A percentile compares a stretch with the other conserved stretches of the same genome.
phyloP scores from a whole-genome alignment of 2,329 filamentous ascomycete genomes.

The Apiospora koreana region DNA sequence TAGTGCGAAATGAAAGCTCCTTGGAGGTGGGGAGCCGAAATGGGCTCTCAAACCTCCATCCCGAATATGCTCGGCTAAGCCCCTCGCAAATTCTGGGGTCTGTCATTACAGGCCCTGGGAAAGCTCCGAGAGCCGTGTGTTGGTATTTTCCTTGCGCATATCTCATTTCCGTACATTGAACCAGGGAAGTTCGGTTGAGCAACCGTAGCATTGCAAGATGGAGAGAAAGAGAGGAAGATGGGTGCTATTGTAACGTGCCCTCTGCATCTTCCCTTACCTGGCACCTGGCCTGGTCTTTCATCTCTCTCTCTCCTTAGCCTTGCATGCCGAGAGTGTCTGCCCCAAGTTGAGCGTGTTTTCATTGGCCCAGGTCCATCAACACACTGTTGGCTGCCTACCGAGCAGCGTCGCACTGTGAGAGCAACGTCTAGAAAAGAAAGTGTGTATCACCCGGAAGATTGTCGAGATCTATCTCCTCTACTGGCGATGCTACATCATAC shows the following conservation, averaged over 20 bases:
- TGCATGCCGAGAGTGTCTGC: neutral
- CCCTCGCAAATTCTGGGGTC: constrained; percentile 2
- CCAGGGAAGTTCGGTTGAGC: neutral
- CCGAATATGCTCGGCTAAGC: neutral
- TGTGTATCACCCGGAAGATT: constrained; percentile 3
- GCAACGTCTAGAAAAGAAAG: neutral
- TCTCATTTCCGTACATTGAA: neutral
- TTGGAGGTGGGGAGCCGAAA: neutral
- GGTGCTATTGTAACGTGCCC: neutral
- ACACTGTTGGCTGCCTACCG: neutral
- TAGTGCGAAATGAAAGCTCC: neutral
- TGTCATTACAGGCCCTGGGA: neutral
- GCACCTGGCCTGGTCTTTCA: neutral
- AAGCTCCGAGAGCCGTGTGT: neutral
- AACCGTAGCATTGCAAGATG: neutral
- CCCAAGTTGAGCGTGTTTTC: neutral
- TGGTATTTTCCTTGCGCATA: neutral
- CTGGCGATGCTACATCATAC: neutral
- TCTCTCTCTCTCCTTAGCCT: neutral
- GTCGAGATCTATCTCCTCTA: constrained; percentile 7
- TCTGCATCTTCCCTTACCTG: neutral
- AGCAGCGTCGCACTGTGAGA: constrained; percentile 4
- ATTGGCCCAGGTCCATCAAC: neutral
- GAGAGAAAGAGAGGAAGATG: neutral
- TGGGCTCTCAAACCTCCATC: neutral